Evolutionary conservation across 208 protist genomes (phyloP), one percentile per base, ranked within the genome.

Genomic region (Trypanosoma scelopori): DNA sequence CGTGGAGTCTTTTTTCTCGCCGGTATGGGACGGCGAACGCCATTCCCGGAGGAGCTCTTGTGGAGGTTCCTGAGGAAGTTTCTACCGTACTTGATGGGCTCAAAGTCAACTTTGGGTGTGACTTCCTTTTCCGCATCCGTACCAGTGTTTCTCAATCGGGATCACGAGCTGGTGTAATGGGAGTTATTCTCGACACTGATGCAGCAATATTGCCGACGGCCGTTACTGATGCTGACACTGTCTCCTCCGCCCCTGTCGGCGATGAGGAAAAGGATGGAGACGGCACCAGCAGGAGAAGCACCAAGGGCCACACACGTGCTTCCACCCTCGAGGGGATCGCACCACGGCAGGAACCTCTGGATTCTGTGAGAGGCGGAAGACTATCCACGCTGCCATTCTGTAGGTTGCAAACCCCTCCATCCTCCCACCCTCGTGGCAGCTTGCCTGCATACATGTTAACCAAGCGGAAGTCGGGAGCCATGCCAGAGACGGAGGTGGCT

Each of bases 41-140:
- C 1, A 12, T 9, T 45, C 12, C 42, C 13, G 37, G 49, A 28
- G 46, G 25, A 27, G 23, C 20, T 20, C 55, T 27, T 6, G 45
- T 66, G 7, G 56, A 60, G 49, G 74, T 86, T 37, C 84, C 84
- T 23, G 49, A 69, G 3, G 76, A 84, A 55, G 53, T 91, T 1
- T 50, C 73, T 11, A 39, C 53, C 43, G 60, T 50, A 30, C 65
- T 71, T 23, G 47, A 12, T 25, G 32, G 30, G 4, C 42, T 79
- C 5, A 72, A 58, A 50, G 41, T 62, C 3, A 79, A 79, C 32
- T 79, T 79, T 65, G 73, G 73, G 37, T 73, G 56, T 57, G 73
- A 79, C 28, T 73, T 79, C 55, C 72, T 79, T 25, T 50, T 46
- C n/a, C 48, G 66, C 35, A 62, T 64, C 39, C 27, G 46, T 35